Conservation (phyloP, 2,329 filamentous ascomycete species). For the Tympanopsis confertula region DNA sequence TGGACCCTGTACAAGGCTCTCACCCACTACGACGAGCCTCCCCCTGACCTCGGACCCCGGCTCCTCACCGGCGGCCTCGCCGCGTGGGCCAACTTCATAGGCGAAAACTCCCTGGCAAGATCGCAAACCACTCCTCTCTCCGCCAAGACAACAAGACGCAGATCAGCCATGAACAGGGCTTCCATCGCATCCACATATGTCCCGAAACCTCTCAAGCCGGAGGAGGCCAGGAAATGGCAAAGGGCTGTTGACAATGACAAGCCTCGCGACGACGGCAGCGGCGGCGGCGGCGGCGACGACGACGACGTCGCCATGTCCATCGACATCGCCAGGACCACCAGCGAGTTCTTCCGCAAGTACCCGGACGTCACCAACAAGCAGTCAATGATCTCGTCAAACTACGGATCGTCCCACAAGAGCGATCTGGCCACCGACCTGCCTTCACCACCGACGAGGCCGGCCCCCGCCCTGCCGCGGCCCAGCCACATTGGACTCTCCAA, state of each 20-base stretch:
- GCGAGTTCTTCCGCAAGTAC: constrained; percentile 75
- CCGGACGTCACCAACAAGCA: constrained; percentile 43
- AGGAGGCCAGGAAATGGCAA: constrained; percentile 74
- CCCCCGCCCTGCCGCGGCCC: constrained; percentile 52
- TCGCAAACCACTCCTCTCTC: constrained; percentile 13
- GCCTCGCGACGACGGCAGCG: constrained; percentile 17
- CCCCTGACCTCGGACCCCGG: constrained; percentile 61
- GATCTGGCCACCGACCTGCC: constrained; percentile 35
- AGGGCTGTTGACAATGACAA: constrained; percentile 60
- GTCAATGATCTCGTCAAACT: constrained; percentile 14
- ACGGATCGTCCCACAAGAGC: constrained; percentile 18
- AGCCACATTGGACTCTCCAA: constrained; percentile 70
- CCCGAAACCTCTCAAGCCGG: constrained; percentile 60
- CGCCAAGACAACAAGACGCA: constrained; percentile 14
- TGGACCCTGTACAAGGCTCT: constrained; percentile 68
- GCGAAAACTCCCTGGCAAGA: constrained; percentile 46
- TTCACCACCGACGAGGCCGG: constrained; percentile 51
- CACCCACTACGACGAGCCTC: constrained; percentile 72
- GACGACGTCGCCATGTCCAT: constrained; percentile 33
- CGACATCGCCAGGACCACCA: constrained; percentile 50
- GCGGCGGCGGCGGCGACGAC: constrained; percentile 23
- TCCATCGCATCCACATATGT: constrained; percentile 31
- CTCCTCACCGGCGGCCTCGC: constrained; percentile 73
- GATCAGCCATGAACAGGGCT: constrained; percentile 14
- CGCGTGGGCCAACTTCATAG: constrained; percentile 78